Evolutionary conservation across 208 protist species (phyloP).

Genomic region (Acanthamoeba divionensis): DNA sequence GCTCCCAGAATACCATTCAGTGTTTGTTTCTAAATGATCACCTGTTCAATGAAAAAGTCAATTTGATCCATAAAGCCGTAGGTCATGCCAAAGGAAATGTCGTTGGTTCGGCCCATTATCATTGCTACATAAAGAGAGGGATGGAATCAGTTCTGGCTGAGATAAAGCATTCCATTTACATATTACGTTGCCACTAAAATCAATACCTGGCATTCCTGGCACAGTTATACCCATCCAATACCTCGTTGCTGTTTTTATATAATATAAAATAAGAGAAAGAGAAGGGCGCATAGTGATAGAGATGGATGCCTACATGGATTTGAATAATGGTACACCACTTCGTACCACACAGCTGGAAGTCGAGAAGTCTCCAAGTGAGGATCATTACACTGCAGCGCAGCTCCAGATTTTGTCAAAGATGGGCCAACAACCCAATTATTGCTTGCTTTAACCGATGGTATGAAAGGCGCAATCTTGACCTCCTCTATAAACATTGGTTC

Average conservation of each 20-base stretch:
- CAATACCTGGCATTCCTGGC: constrained; percentile 20
- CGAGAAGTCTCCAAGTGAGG: constrained; percentile 29
- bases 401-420: not conserved
- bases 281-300: not conserved
- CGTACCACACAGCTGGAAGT: constrained; percentile 27
- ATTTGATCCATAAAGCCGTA: constrained; percentile 54
- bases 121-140: no score
- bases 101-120: constrained; percentile 15
- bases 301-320: not conserved
- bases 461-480: not conserved
- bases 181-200: not conserved
- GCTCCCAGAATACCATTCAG: no score
- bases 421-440: constrained; percentile 39
- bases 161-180: no score
- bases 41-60: constrained; percentile 37
- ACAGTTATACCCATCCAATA: not conserved
- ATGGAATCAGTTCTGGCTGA: no score
- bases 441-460: constrained; percentile 16
- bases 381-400: not conserved
- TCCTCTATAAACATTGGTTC: not conserved
- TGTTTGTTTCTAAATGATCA: no score
- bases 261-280: not conserved
- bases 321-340: constrained; percentile 16
- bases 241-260: not conserved
- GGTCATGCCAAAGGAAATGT: constrained; percentile 5